Evolutionary conservation across 2,329 filamentous ascomycete genomes (phyloP).

Genomic region (Coniochaeta sp.): DNA sequence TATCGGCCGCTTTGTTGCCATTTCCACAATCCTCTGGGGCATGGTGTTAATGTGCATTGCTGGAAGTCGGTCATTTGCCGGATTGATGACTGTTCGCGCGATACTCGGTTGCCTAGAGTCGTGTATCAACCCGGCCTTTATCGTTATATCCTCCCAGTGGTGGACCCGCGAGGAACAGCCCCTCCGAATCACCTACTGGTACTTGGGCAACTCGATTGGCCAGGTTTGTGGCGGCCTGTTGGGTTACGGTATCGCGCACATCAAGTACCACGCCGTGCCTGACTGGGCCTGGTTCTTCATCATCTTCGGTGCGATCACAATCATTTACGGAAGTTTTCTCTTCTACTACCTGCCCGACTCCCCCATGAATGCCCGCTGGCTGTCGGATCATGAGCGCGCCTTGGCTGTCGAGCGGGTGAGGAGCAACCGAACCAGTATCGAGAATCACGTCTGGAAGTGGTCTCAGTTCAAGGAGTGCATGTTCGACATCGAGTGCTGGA

Average conservation of each 20-base stretch:
- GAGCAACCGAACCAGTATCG: slow-evolving; percentile 53
- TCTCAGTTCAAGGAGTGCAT: slow-evolving; percentile 44
- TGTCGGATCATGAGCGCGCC: slow-evolving; percentile 56
- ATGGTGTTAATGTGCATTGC: slow-evolving; percentile 52
- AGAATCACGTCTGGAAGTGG: slow-evolving; percentile 43
- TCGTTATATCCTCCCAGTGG: slow-evolving; percentile 63
- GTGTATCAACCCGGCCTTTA: slow-evolving; percentile 60
- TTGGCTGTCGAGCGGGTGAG: slow-evolving; percentile 55
- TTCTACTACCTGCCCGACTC: slow-evolving; percentile 59
- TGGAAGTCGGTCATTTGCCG: slow-evolving; percentile 50
- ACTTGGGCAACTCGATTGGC: slow-evolving; percentile 70
- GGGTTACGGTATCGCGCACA: slow-evolving; percentile 55
- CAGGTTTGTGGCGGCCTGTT: slow-evolving; percentile 66
- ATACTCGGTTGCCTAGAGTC: slow-evolving; percentile 66
- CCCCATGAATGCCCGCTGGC: slow-evolving; percentile 65
- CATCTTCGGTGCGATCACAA: slow-evolving; percentile 52
- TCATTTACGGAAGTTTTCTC: slow-evolving; percentile 58
- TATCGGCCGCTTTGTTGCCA: slow-evolving; percentile 58
- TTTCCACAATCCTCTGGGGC: slow-evolving; percentile 60
- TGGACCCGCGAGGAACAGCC: slow-evolving; percentile 64
- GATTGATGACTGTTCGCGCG: slow-evolving; percentile 53
- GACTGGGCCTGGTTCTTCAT: slow-evolving; percentile 63
- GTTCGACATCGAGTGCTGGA: slow-evolving; percentile 58
- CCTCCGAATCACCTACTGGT: slow-evolving; percentile 61
- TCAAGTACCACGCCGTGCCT: slow-evolving; percentile 32